Percentiles rank a stretch among this genome's conserved stretches.
Evolutionary conservation across 2,329 filamentous ascomycete species (phyloP).

Genomic region (Penicillium sp.): DNA sequence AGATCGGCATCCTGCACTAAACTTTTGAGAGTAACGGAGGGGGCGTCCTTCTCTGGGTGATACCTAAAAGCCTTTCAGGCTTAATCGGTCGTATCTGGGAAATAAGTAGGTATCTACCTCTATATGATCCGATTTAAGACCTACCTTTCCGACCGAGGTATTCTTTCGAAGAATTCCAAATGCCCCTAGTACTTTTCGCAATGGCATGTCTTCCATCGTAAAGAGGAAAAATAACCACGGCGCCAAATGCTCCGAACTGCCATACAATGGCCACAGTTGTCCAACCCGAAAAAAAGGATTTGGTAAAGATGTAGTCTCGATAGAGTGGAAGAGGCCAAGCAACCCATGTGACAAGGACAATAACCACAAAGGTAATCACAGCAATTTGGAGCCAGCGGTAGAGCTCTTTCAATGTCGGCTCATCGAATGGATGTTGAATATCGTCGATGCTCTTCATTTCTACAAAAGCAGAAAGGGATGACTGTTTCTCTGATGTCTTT

Average conservation of each 20-base stretch:
- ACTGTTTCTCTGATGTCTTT: too few species aligned
- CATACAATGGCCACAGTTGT: constrained; percentile 47
- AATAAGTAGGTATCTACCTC: too few species aligned
- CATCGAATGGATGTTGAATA: constrained; percentile 46
- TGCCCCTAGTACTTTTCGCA: constrained; percentile 27
- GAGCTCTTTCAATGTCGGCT: constrained; percentile 34
- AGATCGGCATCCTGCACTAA: too few species aligned
- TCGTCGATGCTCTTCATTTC: constrained; percentile 34
- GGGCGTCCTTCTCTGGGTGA: too few species aligned
- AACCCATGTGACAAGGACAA: constrained; percentile 48
- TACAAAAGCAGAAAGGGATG: too few species aligned
- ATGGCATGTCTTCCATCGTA: constrained; percentile 49
- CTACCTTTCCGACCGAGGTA: not conserved
- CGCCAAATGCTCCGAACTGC: constrained; percentile 49
- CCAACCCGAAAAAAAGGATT: constrained; percentile 49
- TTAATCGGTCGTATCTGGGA: too few species aligned
- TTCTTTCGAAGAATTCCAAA: constrained; percentile 10
- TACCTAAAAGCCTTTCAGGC: too few species aligned
- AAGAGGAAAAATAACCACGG: constrained; percentile 49
- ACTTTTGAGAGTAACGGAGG: too few species aligned
- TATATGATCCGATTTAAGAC: too few species aligned
- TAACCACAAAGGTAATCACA: constrained; percentile 40
- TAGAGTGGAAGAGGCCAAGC: constrained; percentile 53
- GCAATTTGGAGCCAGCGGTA: constrained; percentile 43
- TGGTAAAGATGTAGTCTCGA: constrained; percentile 49